These are phyloP conservation scores for Thraustochytrium sp. DNA, from an alignment of 352 stramenopile genomes.

Conservation along the genomic window DNA sequence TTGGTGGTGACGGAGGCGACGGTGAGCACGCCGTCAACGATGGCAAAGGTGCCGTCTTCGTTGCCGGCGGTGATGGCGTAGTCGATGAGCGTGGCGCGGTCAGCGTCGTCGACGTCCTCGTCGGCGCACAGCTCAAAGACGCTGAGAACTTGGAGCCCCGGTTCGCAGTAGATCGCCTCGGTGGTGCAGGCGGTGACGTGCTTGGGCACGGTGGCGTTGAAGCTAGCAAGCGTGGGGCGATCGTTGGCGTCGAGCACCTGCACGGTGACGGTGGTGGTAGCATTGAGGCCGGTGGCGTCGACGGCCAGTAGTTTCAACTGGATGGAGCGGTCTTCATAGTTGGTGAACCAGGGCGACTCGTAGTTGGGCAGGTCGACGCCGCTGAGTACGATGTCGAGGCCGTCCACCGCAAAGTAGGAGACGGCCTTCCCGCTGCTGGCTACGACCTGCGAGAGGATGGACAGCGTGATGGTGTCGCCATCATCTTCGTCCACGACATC, in stretches of 20 bases:
- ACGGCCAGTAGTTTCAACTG: neutral
- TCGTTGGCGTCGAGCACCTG: slow-evolving; percentile 30
- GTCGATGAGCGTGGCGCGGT: neutral
- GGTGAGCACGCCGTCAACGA: slow-evolving; percentile 21
- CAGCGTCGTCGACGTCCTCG: neutral
- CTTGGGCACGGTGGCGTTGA: neutral
- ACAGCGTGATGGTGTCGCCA: neutral
- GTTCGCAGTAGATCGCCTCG: neutral
- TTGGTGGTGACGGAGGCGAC: neutral
- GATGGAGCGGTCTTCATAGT: neutral
- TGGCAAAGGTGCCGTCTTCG: neutral
- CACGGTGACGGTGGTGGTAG: neutral
- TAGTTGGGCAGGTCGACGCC: neutral
- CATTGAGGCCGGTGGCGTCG: neutral
- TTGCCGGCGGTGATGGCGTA: slow-evolving; percentile 34
- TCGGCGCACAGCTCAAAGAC: slow-evolving; percentile 15
- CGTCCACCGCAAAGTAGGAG: slow-evolving; percentile 5
- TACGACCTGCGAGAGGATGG: neutral
- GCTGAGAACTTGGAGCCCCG: neutral
- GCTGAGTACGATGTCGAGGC: neutral
- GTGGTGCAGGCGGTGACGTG: neutral
- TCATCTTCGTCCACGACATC: slow-evolving; percentile 23
- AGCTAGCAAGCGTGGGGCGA: neutral
- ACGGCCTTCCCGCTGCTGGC: slow-evolving; percentile 13
- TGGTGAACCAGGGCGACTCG: slow-evolving; percentile 13